Percentiles rank a stretch among this genome's conserved stretches.
These are phyloP conservation scores for Melampsora larici-populina DNA, from an alignment of 1,284 basidiomycete species.

Conservation along the genomic window DNA sequence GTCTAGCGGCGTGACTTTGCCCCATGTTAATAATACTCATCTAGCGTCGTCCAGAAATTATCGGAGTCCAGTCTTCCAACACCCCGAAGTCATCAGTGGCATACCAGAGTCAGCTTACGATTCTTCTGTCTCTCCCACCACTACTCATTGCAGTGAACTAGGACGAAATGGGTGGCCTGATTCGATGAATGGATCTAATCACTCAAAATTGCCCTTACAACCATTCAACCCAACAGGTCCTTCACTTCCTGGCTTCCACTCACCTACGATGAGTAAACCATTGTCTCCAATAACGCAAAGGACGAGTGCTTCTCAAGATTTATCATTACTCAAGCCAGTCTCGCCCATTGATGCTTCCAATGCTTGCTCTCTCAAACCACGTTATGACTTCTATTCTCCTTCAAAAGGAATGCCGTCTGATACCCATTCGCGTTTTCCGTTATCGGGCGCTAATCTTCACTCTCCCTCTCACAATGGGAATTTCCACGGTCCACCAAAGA, in stretches of 20 bases:
- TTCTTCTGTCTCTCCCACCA: not conserved
- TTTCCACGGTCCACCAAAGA: not conserved
- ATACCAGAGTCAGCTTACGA: not conserved
- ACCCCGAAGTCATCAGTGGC: not conserved
- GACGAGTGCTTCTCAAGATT: constrained; percentile 4
- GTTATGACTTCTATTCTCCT: not conserved
- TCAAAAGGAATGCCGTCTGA: not conserved
- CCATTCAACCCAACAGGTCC: not conserved
- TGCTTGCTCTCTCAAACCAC: not conserved
- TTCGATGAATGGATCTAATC: not conserved
- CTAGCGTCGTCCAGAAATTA: not conserved
- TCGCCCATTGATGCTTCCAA: not conserved
- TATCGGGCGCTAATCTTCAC: not conserved
- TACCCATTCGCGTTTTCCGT: not conserved
- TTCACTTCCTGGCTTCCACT: not conserved
- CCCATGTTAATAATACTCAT: constrained; percentile 14
- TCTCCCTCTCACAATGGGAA: not conserved
- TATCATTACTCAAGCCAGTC: constrained; percentile 1
- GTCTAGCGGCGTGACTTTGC: constrained; percentile 29
- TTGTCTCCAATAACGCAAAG: constrained; percentile 1
- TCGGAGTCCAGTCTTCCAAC: not conserved
- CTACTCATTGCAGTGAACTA: not conserved
- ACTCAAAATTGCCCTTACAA: not conserved
- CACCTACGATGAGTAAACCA: constrained; percentile 8
- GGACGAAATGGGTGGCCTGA: constrained; percentile 6